Base-by-base conservation (phyloP, 1,139 yeast species). In the Hyphopichia buzzinii region DNA sequence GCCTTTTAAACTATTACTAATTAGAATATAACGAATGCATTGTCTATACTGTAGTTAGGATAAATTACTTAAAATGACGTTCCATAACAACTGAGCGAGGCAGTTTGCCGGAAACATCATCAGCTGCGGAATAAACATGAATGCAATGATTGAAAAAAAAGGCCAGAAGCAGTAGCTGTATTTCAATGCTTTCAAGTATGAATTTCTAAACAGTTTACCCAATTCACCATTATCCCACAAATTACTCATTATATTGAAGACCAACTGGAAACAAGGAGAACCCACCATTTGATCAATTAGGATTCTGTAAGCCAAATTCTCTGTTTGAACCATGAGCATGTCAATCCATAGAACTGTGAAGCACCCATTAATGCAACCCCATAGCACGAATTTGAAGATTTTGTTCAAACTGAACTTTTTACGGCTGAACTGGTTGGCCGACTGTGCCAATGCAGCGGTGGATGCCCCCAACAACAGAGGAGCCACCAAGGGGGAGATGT, bases 291-390 rank as follows among this genome's bases (percentile, higher is more conserved):
- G 85, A 51, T 81, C 87, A 2, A 72, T 43, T 3, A 72, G 29
- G 12, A 80, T 68, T 36, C 81, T 57, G 37, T 59, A 49, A 4
- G 62, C 29, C 4, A 59, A 48, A 33, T 55, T 58, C 16, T 69
- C 72, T 26, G 74, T 48, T 8, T 52, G 56, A 1, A 43, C 36
- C n/a, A 75, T 52, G 29, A 81, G 57, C 30, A 69, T 44, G 33
- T 75, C 75, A 30, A 80, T 69, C 86, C 86, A 81, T 22, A 76
- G 54, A 6, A 72, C 74, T 3, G 82, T 74, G 38, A 79, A 57
- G 19, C 68, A 50, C 1, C 85, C 86, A 51, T 79, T 79, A 32
- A 80, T 60, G 12, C 65, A 54, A n/a, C 87, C 87, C 85, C 85
- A 81, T 2, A 72, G 52, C 41, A 69, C 51, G 47, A 80, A 80